Conservation (phyloP, 1,139 yeast species). For the Blastobotrys elegans region DNA sequence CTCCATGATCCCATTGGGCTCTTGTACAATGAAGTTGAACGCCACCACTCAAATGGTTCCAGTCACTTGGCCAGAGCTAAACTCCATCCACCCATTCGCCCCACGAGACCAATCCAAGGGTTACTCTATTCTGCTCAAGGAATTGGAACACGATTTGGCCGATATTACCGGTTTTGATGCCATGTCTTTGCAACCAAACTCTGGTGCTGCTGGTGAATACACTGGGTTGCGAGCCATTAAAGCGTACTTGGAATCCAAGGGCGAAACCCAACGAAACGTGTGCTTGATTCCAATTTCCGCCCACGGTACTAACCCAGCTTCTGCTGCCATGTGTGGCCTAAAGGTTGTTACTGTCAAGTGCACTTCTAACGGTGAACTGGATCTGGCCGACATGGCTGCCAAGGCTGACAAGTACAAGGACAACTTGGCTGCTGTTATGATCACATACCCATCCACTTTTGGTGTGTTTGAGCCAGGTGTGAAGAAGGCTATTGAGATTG, state of each 20-base stretch:
- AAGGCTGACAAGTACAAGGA: conserved; percentile 70
- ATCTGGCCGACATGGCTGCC: conserved; percentile 63
- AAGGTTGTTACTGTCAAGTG: conserved; percentile 93
- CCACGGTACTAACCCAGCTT: conserved; percentile 98
- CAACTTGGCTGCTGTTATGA: conserved; percentile 84
- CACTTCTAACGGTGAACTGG: conserved; percentile 77
- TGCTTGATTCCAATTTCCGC: conserved; percentile 96
- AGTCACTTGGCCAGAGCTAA: conserved; percentile 90
- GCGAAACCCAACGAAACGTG: conserved; percentile 70
- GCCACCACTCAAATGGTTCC: conserved; percentile 95
- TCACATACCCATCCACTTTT: conserved; percentile 95
- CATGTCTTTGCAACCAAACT: conserved; percentile 90
- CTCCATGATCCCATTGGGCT: conserved; percentile 95
- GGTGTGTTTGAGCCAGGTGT: conserved; percentile 95
- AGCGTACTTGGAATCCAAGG: conserved; percentile 67
- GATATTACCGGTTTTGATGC: conserved; percentile 95
- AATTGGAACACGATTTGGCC: conserved; percentile 78
- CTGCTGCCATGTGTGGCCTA: conserved; percentile 95
- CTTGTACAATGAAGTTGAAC: conserved; percentile 96
- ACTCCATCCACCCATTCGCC: conserved; percentile 84
- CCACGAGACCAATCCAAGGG: conserved; percentile 86
- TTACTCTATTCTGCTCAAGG: conserved; percentile 65
- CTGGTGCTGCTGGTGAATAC: conserved; percentile 98
- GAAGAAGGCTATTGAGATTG: conserved; percentile 73
- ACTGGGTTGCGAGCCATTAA: conserved; percentile 87